Base-by-base conservation (phyloP, 2,329 filamentous ascomycete genomes). In the Trichoderma sp. region DNA sequence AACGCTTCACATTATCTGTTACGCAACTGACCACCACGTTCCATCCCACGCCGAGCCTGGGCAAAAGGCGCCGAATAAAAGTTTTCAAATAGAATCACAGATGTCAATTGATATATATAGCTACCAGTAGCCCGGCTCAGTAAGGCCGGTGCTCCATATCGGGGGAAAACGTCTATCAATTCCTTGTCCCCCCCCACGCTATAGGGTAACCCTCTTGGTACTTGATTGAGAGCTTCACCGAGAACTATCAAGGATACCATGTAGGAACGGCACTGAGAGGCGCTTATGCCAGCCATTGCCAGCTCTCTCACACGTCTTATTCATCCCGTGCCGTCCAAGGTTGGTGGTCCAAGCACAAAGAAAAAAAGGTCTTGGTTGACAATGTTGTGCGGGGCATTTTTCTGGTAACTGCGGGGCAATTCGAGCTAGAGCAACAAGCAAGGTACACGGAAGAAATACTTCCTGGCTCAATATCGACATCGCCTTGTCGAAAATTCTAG, bases 401-500 rank as follows among this genome's bases (percentile, higher is more conserved):
- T 29, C 3, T 35, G 18, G 27, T 63, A 62, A 38, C 68, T 72
- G 68, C 59, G 68, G 68, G 68, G 68, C 67, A 31, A 31, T 5
- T 35, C 31, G 60, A 33, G 24, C 53, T 62, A 71, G 31, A 38
- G 50, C 41, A 67, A n/a, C 60, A 62, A 35, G 67, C 27, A 67
- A 67, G 41, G 35, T 35, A 72, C 38, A 72, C 63, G 24, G 35
- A 45, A 64, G 38, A 71, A 71, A 63, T 33, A 64, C 71, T 56
- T 18, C n/a, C 8, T n/a, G 50, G 21, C 35, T 73, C 71, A 29
- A 53, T 35, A 73, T 73, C 60, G 59, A 24, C 60, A 64, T 56
- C 71, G 59, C 38, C 41, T 56, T 50, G 50, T 65, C 60, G 71
- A 64, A 65, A 73, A 73, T 41, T 38, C 41, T 14, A 73, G 29